Evolutionary conservation across 768 basidiomycete genomes (phyloP).

Genomic region (Termitomyces sp.): DNA sequence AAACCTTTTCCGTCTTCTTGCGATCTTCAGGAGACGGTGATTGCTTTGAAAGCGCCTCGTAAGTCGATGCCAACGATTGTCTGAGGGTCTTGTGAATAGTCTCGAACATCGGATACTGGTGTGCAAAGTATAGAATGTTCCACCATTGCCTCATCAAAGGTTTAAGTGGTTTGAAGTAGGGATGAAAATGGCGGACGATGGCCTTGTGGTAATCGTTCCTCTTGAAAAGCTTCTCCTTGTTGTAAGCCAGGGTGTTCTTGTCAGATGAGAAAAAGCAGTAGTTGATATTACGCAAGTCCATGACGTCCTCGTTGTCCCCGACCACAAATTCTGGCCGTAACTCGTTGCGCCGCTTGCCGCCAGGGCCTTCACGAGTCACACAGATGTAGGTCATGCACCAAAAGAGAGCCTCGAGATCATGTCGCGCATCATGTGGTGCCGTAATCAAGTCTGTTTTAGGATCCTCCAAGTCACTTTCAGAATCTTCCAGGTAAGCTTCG

Average conservation of each 20-base stretch:
- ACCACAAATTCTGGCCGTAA: neutral
- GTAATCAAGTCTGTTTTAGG: neutral
- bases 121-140: neutral
- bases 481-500: too few relatives aligned
- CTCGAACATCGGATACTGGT: constrained; percentile 2
- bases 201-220: neutral
- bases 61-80: neutral
- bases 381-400: too few relatives aligned
- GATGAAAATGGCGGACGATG: too few relatives aligned
- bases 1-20: neutral
- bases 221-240: neutral
- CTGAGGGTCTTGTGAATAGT: neutral
- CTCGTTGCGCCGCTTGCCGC: neutral
- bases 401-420: too few relatives aligned
- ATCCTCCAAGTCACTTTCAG: too few relatives aligned
- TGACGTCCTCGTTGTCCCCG: too few relatives aligned
- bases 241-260: neutral
- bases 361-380: too few relatives aligned
- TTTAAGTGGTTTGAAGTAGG: too few relatives aligned
- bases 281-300: neutral
- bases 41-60: neutral
- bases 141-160: too few relatives aligned
- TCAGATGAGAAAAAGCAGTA: neutral
- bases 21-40: neutral
- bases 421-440: neutral